phyloP scores from a whole-genome alignment of 768 basidiomycete species.

The Leccinum incarnatum region DNA sequence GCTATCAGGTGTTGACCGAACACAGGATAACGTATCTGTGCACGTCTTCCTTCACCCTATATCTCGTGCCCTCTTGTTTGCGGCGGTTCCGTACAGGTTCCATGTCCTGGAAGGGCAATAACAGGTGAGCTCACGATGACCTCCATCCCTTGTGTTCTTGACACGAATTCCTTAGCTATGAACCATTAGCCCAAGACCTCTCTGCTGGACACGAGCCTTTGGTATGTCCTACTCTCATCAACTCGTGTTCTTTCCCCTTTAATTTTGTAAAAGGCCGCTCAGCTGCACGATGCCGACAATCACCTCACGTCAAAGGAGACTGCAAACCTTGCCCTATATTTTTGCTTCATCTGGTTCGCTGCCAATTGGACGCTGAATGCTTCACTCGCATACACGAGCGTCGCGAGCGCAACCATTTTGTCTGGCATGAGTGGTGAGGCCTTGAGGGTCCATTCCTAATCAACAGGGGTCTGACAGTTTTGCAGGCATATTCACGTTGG shows the following conservation, averaged over 20 bases:
- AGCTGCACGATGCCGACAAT: slow-evolving; percentile 15
- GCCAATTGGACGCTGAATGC: slow-evolving; percentile 93
- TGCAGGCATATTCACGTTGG: slow-evolving; percentile 90
- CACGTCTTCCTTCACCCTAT: slow-evolving; percentile 84
- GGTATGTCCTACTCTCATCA: slow-evolving; percentile 12
- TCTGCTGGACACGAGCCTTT: slow-evolving; percentile 11
- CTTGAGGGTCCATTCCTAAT: background rate
- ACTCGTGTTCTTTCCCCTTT: background rate
- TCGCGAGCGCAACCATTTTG: slow-evolving; percentile 90
- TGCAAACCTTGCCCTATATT: slow-evolving; percentile 68
- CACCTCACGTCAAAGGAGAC: slow-evolving; percentile 70
- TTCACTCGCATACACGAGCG: slow-evolving; percentile 81
- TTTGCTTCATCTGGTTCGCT: slow-evolving; percentile 89
- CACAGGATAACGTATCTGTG: slow-evolving; percentile 83
- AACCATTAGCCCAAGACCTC: slow-evolving; percentile 19
- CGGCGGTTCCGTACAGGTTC: slow-evolving; percentile 25
- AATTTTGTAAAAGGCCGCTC: slow-evolving; percentile 8
- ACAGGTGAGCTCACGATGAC: slow-evolving; percentile 7
- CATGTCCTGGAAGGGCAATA: slow-evolving; percentile 4
- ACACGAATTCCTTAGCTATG: slow-evolving; percentile 22
- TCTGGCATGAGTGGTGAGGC: slow-evolving; percentile 83
- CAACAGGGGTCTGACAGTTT: background rate
- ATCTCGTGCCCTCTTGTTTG: slow-evolving; percentile 64
- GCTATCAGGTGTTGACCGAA: slow-evolving; percentile 2
- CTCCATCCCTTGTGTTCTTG: background rate